Evolutionary conservation across 108 stramenopile species (phyloP), one percentile per base, ranked within the genome.

Genomic region (Stephanodiscus triporus): DNA sequence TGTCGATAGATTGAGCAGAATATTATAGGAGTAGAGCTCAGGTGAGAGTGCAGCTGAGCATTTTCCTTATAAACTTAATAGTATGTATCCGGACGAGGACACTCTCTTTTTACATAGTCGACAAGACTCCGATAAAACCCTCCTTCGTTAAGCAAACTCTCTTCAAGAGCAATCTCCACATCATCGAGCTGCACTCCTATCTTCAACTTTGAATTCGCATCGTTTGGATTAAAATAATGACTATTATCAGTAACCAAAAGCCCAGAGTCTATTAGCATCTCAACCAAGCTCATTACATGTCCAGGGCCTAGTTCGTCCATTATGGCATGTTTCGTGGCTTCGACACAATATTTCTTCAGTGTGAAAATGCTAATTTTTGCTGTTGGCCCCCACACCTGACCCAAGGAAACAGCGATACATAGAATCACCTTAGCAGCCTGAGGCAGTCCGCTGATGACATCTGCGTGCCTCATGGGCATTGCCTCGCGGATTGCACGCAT

Each of bases 111-210:
- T 42, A 87, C 68, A 49, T 63, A 74, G 11, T 81, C 72, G 34
- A 85, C 68, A 72, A 86, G 62, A 36, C 47, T 59, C 0, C 70
- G 45, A 67, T 79, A 88, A 34, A 85, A 84, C 6, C 19, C 43
- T 22, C 65, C 76, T 75, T 74, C 78, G 11, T 70, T 72, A 47
- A 78, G 22, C 24, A 91, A 65, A 37, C 68, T 75, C 26, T 85
- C 71, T 58, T 89, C 77, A 19, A 89, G 58, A 9, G 84, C 91
- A 49, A 58, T 68, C 56, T 83, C 88, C 37, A 91, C 86, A 70
- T 91, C 91, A 57, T 89, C 82, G 7, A 89, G 60, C 56, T 91
- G 90, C 11, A 78, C 72, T 58, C 85, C 90, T 60, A 91, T 75
- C 16, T 65, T 70, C 59, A 91, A 53, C 17, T 63, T 70, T 7